Base-by-base conservation (phyloP, 2,329 filamentous ascomycete species). In the Ceratocystis cubensis region DNA sequence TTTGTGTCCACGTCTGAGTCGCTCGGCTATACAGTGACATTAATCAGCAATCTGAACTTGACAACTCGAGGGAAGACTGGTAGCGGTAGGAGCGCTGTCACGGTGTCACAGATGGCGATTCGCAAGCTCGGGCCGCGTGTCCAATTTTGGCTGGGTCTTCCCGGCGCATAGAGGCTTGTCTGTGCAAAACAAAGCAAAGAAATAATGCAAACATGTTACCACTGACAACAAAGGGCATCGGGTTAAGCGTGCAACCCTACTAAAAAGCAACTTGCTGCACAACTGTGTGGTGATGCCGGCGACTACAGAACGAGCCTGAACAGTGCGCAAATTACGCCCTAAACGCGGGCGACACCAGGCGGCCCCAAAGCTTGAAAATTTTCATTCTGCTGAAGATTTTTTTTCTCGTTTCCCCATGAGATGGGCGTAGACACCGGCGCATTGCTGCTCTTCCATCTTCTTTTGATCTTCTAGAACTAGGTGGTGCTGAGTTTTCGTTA, bases 11-110 rank as follows among this genome's bases (percentile, higher is more conserved):
- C n/a, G 3, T 22, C n/a, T 33, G 4, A 8, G 6, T 7, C 53
- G 22, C n/a, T 13, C 28, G 15, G 56, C 28, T 37, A 13, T 28
- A 53, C 48, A 5, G 37, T 59, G 28, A 15, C 56, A 37, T 59
- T 53, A 53, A 15, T 53, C 48, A 25, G 8, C 8, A 53, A 28
- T 53, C 22, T 53, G 56, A 59, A 20, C 56, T 37, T 59, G 56
- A 59, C 56, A 59, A 59, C 10, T 37, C 7, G 30, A n/a, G 56
- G 7, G 33, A 37, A 37, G 56, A 30, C 56, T 30, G 15, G 25
- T 37, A 59, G 56, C 56, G 56, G 56, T 59, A 59, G 56, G 56
- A 59, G 17, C 56, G 28, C 56, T 33, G 56, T 59, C 56, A 59
- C 30, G 56, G 56, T 59, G 56, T 33, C 56, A 59, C 56, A 59